A percentile compares a stretch with the other conserved stretches of the same genome.
Conservation (phyloP, 1,139 yeast genomes). For the Blastobotrys capitulatus region DNA sequence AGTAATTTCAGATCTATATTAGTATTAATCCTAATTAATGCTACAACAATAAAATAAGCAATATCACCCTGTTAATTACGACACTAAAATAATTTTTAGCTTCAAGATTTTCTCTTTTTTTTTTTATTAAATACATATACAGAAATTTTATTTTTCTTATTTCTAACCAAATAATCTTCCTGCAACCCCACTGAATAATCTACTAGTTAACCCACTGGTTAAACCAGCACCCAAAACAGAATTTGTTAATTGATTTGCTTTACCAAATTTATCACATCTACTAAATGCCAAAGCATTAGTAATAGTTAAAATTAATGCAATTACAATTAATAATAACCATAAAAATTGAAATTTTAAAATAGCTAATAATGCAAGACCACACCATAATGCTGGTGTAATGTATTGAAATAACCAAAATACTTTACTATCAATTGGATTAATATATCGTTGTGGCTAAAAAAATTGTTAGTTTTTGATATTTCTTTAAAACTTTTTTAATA, state of each 20-base stretch:
- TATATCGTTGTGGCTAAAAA: conserved; percentile 57
- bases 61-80: too few relatives aligned
- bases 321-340: conserved; percentile 39
- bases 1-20: too few relatives aligned
- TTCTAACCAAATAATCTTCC: conserved; percentile 15
- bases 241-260: conserved; percentile 58
- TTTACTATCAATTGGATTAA: conserved; percentile 87
- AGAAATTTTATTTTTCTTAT: too few relatives aligned
- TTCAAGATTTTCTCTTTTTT: too few relatives aligned
- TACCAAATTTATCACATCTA: conserved; percentile 83
- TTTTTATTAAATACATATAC: too few relatives aligned
- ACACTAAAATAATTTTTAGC: too few relatives aligned
- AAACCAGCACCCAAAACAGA: conserved; percentile 36
- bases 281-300: conserved; percentile 89
- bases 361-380: conserved; percentile 66
- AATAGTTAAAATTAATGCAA: conserved; percentile 65
- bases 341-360: conserved; percentile 70
- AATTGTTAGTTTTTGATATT: background rate
- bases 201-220: conserved; percentile 23
- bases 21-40: too few relatives aligned
- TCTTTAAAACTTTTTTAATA: conserved; percentile 7
- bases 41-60: too few relatives aligned
- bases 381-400: conserved; percentile 71
- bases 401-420: conserved; percentile 82
- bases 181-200: conserved; percentile 17